phyloP scores from a whole-genome alignment of 768 basidiomycete species.

The Pseudohyphozyma bogoriensis region DNA sequence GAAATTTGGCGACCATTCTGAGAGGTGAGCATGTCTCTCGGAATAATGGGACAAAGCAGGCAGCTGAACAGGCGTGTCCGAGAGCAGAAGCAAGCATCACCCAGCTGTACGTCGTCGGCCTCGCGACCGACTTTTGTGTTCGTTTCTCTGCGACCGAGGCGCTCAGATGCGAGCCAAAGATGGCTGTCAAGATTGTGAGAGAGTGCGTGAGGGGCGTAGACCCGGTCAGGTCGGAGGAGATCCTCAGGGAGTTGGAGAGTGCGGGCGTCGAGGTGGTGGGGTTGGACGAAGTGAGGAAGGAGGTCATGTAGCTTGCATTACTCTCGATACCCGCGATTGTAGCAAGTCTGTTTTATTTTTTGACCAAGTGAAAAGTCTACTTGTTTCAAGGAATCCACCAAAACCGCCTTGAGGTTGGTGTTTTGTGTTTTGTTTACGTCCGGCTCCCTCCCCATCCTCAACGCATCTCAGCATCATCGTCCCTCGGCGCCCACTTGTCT shows the following conservation, averaged over 20 bases:
- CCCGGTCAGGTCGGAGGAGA: not conserved
- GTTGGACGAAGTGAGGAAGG: conserved; percentile 1
- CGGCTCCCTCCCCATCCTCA: too few species aligned
- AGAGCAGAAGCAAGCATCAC: conserved; percentile 46
- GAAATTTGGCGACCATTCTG: not conserved
- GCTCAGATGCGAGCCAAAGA: conserved; percentile 45
- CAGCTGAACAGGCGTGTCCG: conserved; percentile 34
- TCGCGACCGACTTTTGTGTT: conserved; percentile 75
- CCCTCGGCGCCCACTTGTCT: too few species aligned
- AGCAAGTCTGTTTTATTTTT: too few species aligned
- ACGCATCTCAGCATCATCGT: too few species aligned
- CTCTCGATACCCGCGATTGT: too few species aligned
- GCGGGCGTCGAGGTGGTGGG: conserved; percentile 1
- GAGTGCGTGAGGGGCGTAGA: conserved; percentile 31
- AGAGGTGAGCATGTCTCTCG: not conserved
- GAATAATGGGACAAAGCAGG: not conserved
- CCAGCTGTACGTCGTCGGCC: conserved; percentile 51
- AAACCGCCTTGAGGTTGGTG: too few species aligned
- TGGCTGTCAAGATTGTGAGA: conserved; percentile 36
- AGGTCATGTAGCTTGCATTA: too few species aligned
- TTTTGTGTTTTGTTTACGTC: too few species aligned
- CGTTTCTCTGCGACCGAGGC: conserved; percentile 40
- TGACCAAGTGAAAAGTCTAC: too few species aligned
- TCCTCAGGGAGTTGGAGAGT: not conserved
- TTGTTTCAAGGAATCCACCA: too few species aligned